These are phyloP conservation scores for Ochetophila trinervis DNA, from an alignment of 306 rosid genomes.

Conservation along the genomic window DNA sequence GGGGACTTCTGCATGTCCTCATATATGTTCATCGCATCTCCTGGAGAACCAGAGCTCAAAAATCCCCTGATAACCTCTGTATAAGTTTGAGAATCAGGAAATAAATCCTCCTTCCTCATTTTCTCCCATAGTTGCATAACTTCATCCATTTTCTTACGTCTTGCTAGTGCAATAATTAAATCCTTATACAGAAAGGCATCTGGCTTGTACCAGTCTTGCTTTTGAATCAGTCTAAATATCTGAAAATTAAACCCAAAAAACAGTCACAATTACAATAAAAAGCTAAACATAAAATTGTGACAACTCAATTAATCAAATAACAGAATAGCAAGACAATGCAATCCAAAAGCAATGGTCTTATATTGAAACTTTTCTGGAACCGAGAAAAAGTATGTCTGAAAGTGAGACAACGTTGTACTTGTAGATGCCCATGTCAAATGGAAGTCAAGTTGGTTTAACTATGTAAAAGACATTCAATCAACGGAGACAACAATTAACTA, in stretches of 20 bases:
- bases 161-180: constrained; percentile 72
- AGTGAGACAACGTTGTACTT: background rate
- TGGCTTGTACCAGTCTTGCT: constrained; percentile 87
- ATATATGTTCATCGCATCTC: constrained; percentile 86
- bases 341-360: background rate
- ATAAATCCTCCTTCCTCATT: constrained; percentile 63
- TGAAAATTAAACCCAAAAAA: constrained; percentile 35
- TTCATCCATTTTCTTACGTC: constrained; percentile 68
- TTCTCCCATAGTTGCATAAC: constrained; percentile 77
- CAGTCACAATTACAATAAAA: constrained; percentile 6
- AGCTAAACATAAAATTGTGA: background rate
- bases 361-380: no score
- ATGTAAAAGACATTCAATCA: no score
- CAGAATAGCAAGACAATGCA: background rate
- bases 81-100: constrained; percentile 82
- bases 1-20: constrained; percentile 98
- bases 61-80: constrained; percentile 91
- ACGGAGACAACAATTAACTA: no score
- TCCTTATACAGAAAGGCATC: constrained; percentile 74
- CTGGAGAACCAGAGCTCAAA: constrained; percentile 77
- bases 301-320: background rate
- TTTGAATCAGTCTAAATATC: constrained; percentile 68
- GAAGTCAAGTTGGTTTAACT: no score
- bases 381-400: no score
- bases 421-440: no score